Percentiles rank a stretch among this genome's conserved stretches.
Evolutionary conservation across 106 monocot species (phyloP).

Genomic region (Phalaenopsis aphrodite): DNA sequence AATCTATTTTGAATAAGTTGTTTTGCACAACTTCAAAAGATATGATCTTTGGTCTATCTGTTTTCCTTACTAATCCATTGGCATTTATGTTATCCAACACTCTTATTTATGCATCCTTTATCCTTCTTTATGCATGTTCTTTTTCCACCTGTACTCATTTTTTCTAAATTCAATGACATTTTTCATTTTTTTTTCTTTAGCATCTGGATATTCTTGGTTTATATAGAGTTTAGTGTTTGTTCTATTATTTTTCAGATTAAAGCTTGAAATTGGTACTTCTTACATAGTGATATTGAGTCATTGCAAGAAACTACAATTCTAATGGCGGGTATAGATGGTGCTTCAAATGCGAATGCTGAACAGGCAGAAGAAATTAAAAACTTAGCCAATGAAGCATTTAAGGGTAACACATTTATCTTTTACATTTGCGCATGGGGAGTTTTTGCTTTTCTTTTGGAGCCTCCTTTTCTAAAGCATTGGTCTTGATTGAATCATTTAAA

Average conservation of each 20-base stretch:
- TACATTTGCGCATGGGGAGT: not conserved
- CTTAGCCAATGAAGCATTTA: constrained; percentile 87
- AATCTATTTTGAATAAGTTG: not conserved
- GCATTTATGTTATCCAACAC: not conserved
- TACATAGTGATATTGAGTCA: not conserved
- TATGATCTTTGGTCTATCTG: not conserved
- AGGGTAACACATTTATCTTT: constrained; percentile 34
- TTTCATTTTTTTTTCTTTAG: not conserved
- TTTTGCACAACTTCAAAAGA: not conserved
- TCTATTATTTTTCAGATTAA: constrained; percentile 1
- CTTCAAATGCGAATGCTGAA: constrained; percentile 30
- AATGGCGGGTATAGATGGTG: constrained; percentile 39
- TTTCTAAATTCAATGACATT: not conserved
- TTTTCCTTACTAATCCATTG: not conserved
- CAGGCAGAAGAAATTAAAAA: constrained; percentile 68
- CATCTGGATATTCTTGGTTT: not conserved
- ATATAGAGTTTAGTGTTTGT: not conserved
- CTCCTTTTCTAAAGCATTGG: not conserved
- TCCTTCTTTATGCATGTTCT: not conserved
- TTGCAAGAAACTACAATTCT: not conserved
- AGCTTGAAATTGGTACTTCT: not conserved
- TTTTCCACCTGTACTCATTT: not conserved
- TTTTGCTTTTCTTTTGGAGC: not conserved
- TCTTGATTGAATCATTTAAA: not conserved
- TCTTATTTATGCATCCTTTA: not conserved